Evolutionary conservation across 148 eudicot species (phyloP), one percentile per base, ranked within the genome.

Genomic region (Rhododendron williamsianum): DNA sequence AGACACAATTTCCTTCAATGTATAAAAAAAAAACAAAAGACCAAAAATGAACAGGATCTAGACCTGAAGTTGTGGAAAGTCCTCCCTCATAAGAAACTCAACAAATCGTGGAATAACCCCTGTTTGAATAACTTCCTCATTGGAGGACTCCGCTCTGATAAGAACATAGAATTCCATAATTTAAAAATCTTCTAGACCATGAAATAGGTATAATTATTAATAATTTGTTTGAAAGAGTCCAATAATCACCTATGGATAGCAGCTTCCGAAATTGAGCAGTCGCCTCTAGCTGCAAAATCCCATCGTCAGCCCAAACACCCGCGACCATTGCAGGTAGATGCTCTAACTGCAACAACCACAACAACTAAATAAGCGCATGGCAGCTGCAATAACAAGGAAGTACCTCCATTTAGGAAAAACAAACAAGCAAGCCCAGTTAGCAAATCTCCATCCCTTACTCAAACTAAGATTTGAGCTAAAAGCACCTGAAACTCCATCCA

Each of bases 41-140:
- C 25, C 49, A 38, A 36, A 82, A 18, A 76, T 25, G 18, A 36
- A 58, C 6, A 38, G 27, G 10, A 56, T 54, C 38, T 21, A 41
- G 60, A 91, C 93, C 93, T 91, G 90, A 81, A 91, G 93, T 77
- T 91, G 93, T 6, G 91, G 91, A 41, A 85, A 88, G 85, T 91
- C 91, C 60, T 91, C 89, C 86, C 93, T 82, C 65, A 79, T 36
- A 58, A 91, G 86, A 82, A 91, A 91, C 81, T 89, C 90, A 33
- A 91, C 90, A 85, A 91, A 89, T 41, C 89, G 91, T 6, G 93
- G 91, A 54, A 91, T 90, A 41, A 91, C 91, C 12, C 92, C 92
- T 43, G 92, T 72, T 84, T 88, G 72, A 58, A 91, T 89, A 30
- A 91, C 93, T 83, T 91, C 91, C 38, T 89, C 84, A 89, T 91